Conservation (phyloP, 331 rosid genomes). For the Rhamnella rubrinervis region DNA sequence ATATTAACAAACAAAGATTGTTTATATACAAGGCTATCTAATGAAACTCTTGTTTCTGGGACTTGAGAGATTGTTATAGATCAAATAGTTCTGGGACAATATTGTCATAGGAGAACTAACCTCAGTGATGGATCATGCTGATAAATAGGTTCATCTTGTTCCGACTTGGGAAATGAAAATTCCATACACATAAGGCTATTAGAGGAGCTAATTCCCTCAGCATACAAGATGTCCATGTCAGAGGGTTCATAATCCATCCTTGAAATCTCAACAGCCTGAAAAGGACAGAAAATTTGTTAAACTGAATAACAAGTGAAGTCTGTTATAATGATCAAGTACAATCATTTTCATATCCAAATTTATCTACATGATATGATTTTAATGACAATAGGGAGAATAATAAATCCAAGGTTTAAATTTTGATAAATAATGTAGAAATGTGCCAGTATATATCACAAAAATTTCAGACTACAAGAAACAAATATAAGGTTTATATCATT, state of each 20-base stretch:
- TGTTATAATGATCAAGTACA: background rate
- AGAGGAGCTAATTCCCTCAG: conserved; percentile 73
- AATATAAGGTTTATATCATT: no score
- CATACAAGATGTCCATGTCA: conserved; percentile 76
- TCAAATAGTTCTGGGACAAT: background rate
- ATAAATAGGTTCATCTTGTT: conserved; percentile 34
- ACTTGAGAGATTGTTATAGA: no score
- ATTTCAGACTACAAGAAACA: no score
- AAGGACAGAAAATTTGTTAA: conserved; percentile 23
- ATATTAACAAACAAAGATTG: no score
- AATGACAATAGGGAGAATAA: no score
- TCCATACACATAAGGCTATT: conserved; percentile 61
- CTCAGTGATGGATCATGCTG: conserved; percentile 53
- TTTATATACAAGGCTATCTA: no score
- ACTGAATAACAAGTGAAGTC: conserved; percentile 6
- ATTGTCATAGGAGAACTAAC: conserved; percentile 38
- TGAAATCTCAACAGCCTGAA: conserved; percentile 82
- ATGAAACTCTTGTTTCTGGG: no score
- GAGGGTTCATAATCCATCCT: conserved; percentile 68
- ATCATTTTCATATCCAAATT: conserved; percentile 14
- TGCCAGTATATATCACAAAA: no score
- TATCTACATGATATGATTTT: background rate
- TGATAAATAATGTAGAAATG: no score
- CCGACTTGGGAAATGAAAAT: conserved; percentile 53
- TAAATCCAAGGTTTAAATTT: no score